phyloP scores from a whole-genome alignment of 1,139 yeast genomes.

The Hanseniaspora uvarum region DNA sequence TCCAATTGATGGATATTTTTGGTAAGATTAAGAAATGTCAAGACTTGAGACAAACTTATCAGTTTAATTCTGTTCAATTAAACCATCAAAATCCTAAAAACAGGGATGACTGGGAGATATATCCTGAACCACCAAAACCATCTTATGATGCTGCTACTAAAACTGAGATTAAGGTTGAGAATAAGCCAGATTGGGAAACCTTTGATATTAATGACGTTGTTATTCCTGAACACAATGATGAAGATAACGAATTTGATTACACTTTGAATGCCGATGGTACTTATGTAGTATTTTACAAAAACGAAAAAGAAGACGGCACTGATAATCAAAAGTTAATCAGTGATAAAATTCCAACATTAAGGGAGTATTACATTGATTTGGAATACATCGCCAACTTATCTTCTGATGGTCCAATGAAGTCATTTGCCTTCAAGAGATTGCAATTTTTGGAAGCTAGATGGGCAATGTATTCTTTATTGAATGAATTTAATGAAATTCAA shows the following conservation, averaged over 20 bases:
- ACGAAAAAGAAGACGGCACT: slow-evolving; percentile 30
- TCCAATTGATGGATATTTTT: slow-evolving; percentile 61
- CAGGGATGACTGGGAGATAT: slow-evolving; percentile 55
- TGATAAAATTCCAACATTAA: slow-evolving; percentile 61
- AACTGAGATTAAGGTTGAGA: slow-evolving; percentile 37
- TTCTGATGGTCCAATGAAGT: slow-evolving; percentile 94
- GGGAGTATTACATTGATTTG: slow-evolving; percentile 75
- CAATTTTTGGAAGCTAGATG: slow-evolving; percentile 94
- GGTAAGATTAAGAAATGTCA: slow-evolving; percentile 62
- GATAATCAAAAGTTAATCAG: slow-evolving; percentile 30
- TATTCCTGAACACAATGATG: slow-evolving; percentile 45
- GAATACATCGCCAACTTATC: slow-evolving; percentile 61
- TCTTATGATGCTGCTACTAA: slow-evolving; percentile 68
- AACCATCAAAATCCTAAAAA: slow-evolving; percentile 79
- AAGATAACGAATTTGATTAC: slow-evolving; percentile 41
- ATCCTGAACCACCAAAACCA: slow-evolving; percentile 92
- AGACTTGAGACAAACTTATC: slow-evolving; percentile 67
- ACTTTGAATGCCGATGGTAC: slow-evolving; percentile 53
- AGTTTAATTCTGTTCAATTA: slow-evolving; percentile 58
- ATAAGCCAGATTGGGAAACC: slow-evolving; percentile 38
- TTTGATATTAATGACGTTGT: slow-evolving; percentile 52
- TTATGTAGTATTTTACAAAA: slow-evolving; percentile 41
- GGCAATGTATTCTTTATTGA: slow-evolving; percentile 77
- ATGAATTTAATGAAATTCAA: slow-evolving; percentile 86
- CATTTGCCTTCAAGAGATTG: slow-evolving; percentile 87